These are phyloP conservation scores for Xylaria digitata DNA, from an alignment of 2,329 filamentous ascomycete genomes.

Conservation along the genomic window DNA sequence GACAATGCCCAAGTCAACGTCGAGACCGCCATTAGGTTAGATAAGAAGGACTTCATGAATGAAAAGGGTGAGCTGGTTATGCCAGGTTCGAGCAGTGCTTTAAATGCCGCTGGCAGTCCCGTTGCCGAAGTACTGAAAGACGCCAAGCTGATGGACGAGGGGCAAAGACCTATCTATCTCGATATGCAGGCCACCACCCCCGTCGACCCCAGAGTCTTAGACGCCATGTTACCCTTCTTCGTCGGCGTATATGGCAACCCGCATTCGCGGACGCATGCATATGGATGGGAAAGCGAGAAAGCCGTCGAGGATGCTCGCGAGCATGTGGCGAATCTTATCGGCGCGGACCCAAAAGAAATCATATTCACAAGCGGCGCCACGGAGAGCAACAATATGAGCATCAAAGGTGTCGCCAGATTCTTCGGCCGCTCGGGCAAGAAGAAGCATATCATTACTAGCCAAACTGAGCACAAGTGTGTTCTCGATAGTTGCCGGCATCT, in stretches of 20 bases:
- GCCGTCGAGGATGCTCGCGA: constrained; percentile 87
- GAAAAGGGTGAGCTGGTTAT: constrained; percentile 58
- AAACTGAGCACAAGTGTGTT: constrained; percentile 99
- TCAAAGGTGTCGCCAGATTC: constrained; percentile 97
- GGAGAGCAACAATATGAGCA: constrained; percentile 99
- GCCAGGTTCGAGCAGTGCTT: constrained; percentile 66
- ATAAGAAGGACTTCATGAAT: constrained; percentile 83
- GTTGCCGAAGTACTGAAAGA: constrained; percentile 89
- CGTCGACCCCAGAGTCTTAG: constrained; percentile 91
- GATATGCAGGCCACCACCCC: constrained; percentile 99
- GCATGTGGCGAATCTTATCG: constrained; percentile 87
- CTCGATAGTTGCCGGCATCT: constrained; percentile 96
- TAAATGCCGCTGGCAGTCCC: constrained; percentile 81
- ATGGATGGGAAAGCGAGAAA: constrained; percentile 98
- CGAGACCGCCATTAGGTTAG: constrained; percentile 85
- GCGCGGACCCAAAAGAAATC: constrained; percentile 96
- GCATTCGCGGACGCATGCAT: constrained; percentile 95
- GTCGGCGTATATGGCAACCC: constrained; percentile 96
- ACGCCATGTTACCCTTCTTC: constrained; percentile 95
- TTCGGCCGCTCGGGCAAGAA: constrained; percentile 95
- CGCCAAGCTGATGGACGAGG: constrained; percentile 92
- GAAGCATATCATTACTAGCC: constrained; percentile 96
- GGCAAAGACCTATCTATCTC: constrained; percentile 92
- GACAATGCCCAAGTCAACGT: constrained; percentile 83
- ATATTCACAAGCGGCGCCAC: constrained; percentile 98